Conservation (phyloP, 176 grass and related monocot genomes). For the Leersia perrieri region DNA sequence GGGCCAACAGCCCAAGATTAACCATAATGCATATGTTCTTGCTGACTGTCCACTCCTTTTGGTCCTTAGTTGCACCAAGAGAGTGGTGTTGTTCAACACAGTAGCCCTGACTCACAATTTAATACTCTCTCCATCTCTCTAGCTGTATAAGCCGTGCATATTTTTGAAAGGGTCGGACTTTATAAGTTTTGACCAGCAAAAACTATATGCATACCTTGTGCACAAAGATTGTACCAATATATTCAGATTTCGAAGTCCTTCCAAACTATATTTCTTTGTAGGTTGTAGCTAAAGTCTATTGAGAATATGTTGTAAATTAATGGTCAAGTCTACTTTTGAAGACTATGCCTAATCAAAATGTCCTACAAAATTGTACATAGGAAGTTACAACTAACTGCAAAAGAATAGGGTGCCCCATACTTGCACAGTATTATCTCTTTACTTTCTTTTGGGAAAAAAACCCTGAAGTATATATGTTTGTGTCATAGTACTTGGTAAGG, state of each 20-base stretch:
- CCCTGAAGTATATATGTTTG: background rate
- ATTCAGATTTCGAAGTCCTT: background rate
- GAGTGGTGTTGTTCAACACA: background rate
- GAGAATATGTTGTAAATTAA: background rate
- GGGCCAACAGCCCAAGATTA: background rate
- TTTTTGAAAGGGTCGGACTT: too few species aligned
- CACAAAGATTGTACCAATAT: background rate
- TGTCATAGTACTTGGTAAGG: too few species aligned
- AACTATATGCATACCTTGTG: background rate
- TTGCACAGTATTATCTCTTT: background rate
- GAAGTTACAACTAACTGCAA: background rate
- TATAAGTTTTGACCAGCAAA: background rate
- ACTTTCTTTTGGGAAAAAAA: background rate
- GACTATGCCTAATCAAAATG: background rate
- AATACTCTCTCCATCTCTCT: background rate
- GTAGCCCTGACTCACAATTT: background rate
- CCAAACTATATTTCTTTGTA: background rate
- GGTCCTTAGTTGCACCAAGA: background rate
- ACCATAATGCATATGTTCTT: background rate
- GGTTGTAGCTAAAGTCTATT: background rate
- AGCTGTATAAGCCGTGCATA: too few species aligned
- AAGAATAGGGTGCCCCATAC: background rate
- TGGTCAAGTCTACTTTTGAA: background rate
- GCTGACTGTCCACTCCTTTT: background rate
- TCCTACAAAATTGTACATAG: background rate